A percentile compares a stretch with the other conserved stretches of the same genome.
phyloP scores from a whole-genome alignment of 352 stramenopile genomes.

The Pythium sukuiense region DNA sequence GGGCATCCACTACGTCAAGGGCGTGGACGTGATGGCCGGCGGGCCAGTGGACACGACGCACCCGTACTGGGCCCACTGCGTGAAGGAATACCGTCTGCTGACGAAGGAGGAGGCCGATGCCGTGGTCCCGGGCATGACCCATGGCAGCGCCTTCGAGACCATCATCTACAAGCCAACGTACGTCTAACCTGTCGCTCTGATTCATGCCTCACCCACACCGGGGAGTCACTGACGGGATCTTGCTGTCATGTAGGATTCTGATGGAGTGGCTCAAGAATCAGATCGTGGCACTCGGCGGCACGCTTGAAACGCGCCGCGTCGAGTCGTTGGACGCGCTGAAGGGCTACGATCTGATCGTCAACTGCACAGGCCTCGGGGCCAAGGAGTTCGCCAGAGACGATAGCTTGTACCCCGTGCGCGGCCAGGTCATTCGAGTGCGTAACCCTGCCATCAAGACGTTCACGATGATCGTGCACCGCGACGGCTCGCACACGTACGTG shows the following conservation, averaged over 20 bases:
- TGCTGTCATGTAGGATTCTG: constrained; percentile 32
- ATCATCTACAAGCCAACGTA: constrained; percentile 68
- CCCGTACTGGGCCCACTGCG: constrained; percentile 71
- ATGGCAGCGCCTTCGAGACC: constrained; percentile 55
- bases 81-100: constrained; percentile 55
- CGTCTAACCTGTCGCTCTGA: neutral
- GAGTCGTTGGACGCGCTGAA: constrained; percentile 33
- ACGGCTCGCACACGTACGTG: constrained; percentile 66
- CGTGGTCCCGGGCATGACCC: constrained; percentile 39
- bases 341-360: constrained; percentile 53
- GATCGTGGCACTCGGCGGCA: constrained; percentile 43
- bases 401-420: constrained; percentile 52
- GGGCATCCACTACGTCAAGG: constrained; percentile 56
- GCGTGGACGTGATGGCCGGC: constrained; percentile 43
- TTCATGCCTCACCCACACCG: too few relatives aligned
- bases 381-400: constrained; percentile 46
- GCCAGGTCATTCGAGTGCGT: constrained; percentile 37
- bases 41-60: constrained; percentile 32
- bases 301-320: constrained; percentile 49
- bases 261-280: constrained; percentile 53
- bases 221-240: neutral
- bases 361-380: constrained; percentile 52
- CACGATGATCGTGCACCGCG: constrained; percentile 40
- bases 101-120: constrained; percentile 36
- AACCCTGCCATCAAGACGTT: constrained; percentile 58